Percentiles rank a stretch among this genome's conserved stretches.
Conservation (phyloP, 805 yeast genomes). For the Suhomyces prunicola region DNA sequence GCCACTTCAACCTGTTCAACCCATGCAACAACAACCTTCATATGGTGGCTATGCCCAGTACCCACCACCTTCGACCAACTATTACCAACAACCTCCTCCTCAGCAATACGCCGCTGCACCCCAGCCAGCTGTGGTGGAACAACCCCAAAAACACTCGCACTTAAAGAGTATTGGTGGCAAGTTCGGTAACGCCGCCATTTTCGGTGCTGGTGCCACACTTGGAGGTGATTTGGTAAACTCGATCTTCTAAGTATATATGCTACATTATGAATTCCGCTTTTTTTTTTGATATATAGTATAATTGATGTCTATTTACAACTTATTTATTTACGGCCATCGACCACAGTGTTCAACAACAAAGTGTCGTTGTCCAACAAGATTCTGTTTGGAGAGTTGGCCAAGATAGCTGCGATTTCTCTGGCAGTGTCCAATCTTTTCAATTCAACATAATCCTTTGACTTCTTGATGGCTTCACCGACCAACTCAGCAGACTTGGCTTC, state of each 20-base stretch:
- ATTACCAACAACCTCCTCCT: slow-evolving; percentile 32
- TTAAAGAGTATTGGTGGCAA: slow-evolving; percentile 71
- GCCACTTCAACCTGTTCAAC: slow-evolving; percentile 9
- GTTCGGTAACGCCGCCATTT: slow-evolving; percentile 88
- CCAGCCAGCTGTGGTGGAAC: slow-evolving; percentile 20
- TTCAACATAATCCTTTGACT: slow-evolving; percentile 93
- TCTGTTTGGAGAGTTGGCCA: slow-evolving; percentile 86
- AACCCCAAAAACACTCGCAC: slow-evolving; percentile 21
- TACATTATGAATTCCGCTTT: not conserved
- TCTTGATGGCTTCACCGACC: slow-evolving; percentile 98
- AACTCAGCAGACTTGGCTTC: slow-evolving; percentile 97
- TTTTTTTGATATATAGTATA: not conserved
- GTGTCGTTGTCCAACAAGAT: slow-evolving; percentile 91
- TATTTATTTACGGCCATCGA: slow-evolving; percentile 61
- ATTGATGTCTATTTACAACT: slow-evolving; percentile 6
- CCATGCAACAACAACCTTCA: slow-evolving; percentile 25
- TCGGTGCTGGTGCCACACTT: slow-evolving; percentile 94
- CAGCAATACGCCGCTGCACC: slow-evolving; percentile 12
- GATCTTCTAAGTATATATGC: slow-evolving; percentile 40
- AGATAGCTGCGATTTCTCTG: slow-evolving; percentile 84
- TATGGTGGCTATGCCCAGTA: slow-evolving; percentile 41
- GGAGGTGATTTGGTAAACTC: slow-evolving; percentile 80
- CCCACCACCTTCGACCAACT: slow-evolving; percentile 51
- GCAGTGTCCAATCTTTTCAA: slow-evolving; percentile 97
- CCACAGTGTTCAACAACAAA: slow-evolving; percentile 80